Evolutionary conservation across 2,329 filamentous ascomycete genomes (phyloP).

Genomic region (Phialophora chinensis): DNA sequence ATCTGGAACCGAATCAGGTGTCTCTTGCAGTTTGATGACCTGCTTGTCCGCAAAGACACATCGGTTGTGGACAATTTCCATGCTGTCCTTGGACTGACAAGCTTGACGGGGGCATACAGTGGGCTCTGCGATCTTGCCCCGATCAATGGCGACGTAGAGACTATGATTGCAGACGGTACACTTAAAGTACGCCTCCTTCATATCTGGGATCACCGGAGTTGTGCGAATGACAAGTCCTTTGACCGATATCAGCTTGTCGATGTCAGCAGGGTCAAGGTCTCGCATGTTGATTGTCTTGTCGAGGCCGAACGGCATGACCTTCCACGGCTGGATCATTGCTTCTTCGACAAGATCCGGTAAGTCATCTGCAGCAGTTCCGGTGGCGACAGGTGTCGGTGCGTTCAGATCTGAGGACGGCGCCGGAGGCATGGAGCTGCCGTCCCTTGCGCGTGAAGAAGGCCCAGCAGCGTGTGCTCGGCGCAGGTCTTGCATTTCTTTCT

Average conservation of each 20-base stretch:
- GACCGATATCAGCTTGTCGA: slow-evolving; percentile 93
- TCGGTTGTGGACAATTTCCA: slow-evolving; percentile 97
- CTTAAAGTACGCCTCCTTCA: slow-evolving; percentile 98
- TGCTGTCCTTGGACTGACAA: slow-evolving; percentile 87
- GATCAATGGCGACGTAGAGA: slow-evolving; percentile 87
- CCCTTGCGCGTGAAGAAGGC: slow-evolving; percentile 55
- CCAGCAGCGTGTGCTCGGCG: slow-evolving; percentile 62
- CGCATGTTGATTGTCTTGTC: slow-evolving; percentile 88
- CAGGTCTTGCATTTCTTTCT: slow-evolving; percentile 75
- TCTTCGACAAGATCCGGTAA: slow-evolving; percentile 76
- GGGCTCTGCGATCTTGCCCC: slow-evolving; percentile 94
- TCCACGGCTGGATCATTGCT: slow-evolving; percentile 79
- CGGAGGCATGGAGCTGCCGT: slow-evolving; percentile 74
- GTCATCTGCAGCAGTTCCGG: slow-evolving; percentile 53
- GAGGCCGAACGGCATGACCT: slow-evolving; percentile 86
- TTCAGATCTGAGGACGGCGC: slow-evolving; percentile 80
- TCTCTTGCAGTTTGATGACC: slow-evolving; percentile 98
- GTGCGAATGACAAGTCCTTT: slow-evolving; percentile 96
- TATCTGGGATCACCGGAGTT: slow-evolving; percentile 95
- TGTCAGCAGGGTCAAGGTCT: slow-evolving; percentile 92
- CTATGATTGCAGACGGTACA: slow-evolving; percentile 93
- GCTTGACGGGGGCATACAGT: slow-evolving; percentile 83
- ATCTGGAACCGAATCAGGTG: slow-evolving; percentile 89
- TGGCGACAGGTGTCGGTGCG: slow-evolving; percentile 47
- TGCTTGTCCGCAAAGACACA: slow-evolving; percentile 96